phyloP scores from a whole-genome alignment of 345 rosid species.

The Hibiscus tridactylites region DNA sequence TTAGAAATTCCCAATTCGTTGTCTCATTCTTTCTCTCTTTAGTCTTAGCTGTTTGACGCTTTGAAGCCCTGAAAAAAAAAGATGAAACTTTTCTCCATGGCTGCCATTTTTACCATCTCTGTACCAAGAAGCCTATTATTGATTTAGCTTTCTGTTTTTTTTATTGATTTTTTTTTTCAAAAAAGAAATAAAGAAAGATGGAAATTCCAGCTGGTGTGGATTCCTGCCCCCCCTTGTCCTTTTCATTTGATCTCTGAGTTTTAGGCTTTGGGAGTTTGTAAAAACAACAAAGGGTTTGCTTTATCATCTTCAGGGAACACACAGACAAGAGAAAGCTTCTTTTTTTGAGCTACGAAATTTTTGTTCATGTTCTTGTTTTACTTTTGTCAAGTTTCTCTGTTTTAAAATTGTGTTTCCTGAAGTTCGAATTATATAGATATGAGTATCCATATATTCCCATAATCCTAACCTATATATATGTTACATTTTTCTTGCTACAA shows the following conservation, averaged over 20 bases:
- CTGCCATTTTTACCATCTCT: not conserved
- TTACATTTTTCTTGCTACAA: not conserved
- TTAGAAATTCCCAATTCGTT: not conserved
- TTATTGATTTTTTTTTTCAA: not conserved
- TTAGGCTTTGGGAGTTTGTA: conserved; percentile 13
- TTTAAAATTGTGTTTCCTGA: not conserved
- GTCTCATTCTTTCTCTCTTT: not conserved
- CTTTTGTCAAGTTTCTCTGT: not conserved
- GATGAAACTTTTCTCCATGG: not conserved
- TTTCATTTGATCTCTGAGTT: conserved; percentile 21
- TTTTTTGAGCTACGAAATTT: not conserved
- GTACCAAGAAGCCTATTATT: not conserved
- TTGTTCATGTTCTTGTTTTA: not conserved
- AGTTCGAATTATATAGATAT: not conserved
- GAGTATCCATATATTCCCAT: too few species aligned
- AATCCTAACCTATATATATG: too few species aligned
- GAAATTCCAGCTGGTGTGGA: conserved; percentile 5
- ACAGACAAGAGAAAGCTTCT: not conserved
- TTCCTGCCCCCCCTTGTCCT: not conserved
- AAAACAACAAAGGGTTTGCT: conserved; percentile 3
- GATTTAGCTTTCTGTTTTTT: not conserved
- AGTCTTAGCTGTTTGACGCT: conserved; percentile 1
- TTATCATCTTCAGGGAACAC: not conserved
- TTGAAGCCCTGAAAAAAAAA: not conserved
- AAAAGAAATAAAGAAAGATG: not conserved